Evolutionary conservation across 2,329 filamentous ascomycete species (phyloP), one percentile per base, ranked within the genome.

Genomic region (Monosporascus sp.): DNA sequence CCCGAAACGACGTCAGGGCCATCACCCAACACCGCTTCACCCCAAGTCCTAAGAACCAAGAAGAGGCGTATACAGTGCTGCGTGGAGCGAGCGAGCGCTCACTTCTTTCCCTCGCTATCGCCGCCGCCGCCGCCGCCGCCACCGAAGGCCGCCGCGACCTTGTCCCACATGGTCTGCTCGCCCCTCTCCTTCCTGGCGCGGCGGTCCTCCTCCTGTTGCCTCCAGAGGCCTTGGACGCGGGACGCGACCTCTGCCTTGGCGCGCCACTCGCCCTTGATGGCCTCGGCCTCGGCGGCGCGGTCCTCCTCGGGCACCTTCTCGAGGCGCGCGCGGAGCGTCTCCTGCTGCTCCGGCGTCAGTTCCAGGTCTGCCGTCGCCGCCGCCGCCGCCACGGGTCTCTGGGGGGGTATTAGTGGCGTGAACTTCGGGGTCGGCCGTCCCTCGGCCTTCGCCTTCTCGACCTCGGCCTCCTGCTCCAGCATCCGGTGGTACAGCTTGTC

Each of bases 401-500:
- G 62, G 9, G 76, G 72, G 1, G 22, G 24, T 37, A 89, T 68
- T 7, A 85, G 68, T 7, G 83, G 77, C 47, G 82, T 74, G 63
- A 89, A 85, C 20, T 75, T 72, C 0, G 88, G 86, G 46, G 77
- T 67, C 0, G 80, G 77, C n/a, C 70, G 71, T 27, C 83, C 84
- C 59, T 81, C 79, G 51, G 78, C 76, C 69, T 85, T 85, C 37
- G 87, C 88, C 63, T 84, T 79, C 58, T 88, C 83, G n/a, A 89
- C 84, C 58, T 80, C 81, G 20, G 77, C 78, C 71, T 99, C 93
- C 68, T 96, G 91, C 56, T 84, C 80, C 38, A 96, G 72, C 86
- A 97, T 91, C 62, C 88, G 84, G 65, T 93, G 88, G 71, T 91
- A 99, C 41, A 99, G 78, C 58, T 83, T 84, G 74, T 99, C 94